A percentile compares a stretch with the other conserved stretches of the same genome.
Conservation (phyloP, 2,329 filamentous ascomycete genomes). For the Mollisia scopiformis region DNA sequence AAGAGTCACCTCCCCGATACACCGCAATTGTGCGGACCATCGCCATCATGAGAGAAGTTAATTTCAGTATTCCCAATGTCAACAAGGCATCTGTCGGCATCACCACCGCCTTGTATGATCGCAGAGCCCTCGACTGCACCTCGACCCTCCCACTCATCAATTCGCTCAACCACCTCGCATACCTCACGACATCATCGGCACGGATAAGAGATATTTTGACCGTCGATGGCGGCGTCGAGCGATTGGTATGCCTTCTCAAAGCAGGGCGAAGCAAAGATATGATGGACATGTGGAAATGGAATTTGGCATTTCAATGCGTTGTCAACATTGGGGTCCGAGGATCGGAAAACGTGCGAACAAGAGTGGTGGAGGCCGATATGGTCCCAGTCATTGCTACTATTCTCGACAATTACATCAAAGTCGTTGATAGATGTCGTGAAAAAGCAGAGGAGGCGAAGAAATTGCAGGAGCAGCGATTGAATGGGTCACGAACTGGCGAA, state of each 20-base stretch:
- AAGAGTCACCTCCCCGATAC: constrained; percentile 12
- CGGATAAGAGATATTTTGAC: constrained; percentile 97
- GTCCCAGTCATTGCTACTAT: constrained; percentile 98
- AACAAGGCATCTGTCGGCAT: constrained; percentile 99
- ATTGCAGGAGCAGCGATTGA: constrained; percentile 40
- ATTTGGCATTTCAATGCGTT: constrained; percentile 96
- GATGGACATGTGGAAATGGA: constrained; percentile 99
- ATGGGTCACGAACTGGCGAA: constrained; percentile 34
- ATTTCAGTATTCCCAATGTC: constrained; percentile 98
- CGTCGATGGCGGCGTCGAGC: constrained; percentile 97
- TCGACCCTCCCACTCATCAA: constrained; percentile 98
- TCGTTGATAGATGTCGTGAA: constrained; percentile 88
- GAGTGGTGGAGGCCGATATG: constrained; percentile 98
- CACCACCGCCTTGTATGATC: constrained; percentile 96
- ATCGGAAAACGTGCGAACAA: constrained; percentile 89
- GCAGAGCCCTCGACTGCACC: constrained; percentile 95
- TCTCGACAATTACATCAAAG: constrained; percentile 96
- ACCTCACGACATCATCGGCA: constrained; percentile 96
- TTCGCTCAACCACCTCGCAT: constrained; percentile 97
- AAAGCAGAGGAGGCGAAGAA: constrained; percentile 85
- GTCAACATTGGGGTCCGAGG: constrained; percentile 98
- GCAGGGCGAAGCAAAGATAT: constrained; percentile 95
- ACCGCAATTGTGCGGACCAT: constrained; percentile 28
- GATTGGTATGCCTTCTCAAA: constrained; percentile 96
- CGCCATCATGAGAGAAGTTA: constrained; percentile 94